These are phyloP conservation scores for Calocera cornea DNA, from an alignment of 768 basidiomycete genomes.

Conservation along the genomic window DNA sequence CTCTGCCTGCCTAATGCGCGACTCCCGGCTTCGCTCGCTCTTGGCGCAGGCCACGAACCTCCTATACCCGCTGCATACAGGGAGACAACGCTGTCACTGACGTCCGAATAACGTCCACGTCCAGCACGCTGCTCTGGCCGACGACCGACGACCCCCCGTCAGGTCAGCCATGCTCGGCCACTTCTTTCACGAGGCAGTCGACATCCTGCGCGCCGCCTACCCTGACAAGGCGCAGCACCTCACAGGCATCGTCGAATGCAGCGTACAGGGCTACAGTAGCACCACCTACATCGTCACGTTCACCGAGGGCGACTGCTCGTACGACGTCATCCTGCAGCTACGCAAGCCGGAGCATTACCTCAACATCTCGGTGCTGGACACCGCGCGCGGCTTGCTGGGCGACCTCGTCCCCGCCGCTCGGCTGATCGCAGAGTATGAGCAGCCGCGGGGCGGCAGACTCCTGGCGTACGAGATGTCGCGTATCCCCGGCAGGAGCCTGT, in stretches of 20 bases:
- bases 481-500: not conserved
- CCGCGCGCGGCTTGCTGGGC: not conserved
- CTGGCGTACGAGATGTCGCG: slow-evolving; percentile 2
- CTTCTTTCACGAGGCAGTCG: not conserved
- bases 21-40: not conserved
- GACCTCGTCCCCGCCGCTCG: not conserved
- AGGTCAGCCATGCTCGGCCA: not conserved
- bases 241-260: not conserved
- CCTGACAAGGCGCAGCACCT: not conserved
- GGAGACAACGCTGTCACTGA: not conserved
- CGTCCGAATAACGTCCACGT: not conserved
- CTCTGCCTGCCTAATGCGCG: not conserved
- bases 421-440: not conserved
- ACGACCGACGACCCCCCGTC: no score
- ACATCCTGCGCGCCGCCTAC: not conserved
- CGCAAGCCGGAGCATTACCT: not conserved
- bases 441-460: not conserved
- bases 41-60: not conserved
- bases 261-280: not conserved
- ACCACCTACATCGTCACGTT: not conserved
- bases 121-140: not conserved
- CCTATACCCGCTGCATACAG: not conserved
- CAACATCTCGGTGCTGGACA: not conserved
- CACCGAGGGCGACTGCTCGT: not conserved
- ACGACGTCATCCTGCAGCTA: not conserved